Evolutionary conservation across 2,329 filamentous ascomycete genomes (phyloP).

Genomic region (Neocatenulostroma microsporum): DNA sequence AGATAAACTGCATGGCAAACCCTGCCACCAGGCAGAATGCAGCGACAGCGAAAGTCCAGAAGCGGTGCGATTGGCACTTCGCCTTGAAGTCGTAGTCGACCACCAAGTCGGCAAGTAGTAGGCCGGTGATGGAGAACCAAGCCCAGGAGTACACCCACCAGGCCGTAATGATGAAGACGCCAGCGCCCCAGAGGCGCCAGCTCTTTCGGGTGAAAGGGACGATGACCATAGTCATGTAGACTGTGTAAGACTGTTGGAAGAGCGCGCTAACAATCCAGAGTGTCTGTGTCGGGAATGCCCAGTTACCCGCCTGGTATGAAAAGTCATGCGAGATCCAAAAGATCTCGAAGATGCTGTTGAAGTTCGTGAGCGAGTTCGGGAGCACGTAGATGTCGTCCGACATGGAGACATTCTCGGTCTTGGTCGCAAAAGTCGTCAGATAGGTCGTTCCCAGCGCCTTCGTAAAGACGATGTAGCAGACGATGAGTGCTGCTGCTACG

Average conservation of each 20-base stretch:
- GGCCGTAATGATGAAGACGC: constrained; percentile 37
- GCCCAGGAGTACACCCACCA: constrained; percentile 44
- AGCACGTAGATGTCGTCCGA: constrained; percentile 29
- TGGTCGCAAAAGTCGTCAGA: constrained; percentile 29
- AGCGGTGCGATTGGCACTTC: constrained; percentile 18
- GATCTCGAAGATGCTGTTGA: constrained; percentile 41
- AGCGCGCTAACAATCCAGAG: constrained; percentile 38
- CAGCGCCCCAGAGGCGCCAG: constrained; percentile 34
- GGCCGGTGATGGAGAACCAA: constrained; percentile 39
- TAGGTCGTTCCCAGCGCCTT: constrained; percentile 19
- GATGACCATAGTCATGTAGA: constrained; percentile 42
- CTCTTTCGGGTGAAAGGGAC: constrained; percentile 35
- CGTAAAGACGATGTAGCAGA: constrained; percentile 31
- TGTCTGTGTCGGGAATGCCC: constrained; percentile 37
- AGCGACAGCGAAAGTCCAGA: constrained; percentile 30
- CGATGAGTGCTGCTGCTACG: constrained; percentile 31
- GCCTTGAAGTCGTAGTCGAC: constrained; percentile 35
- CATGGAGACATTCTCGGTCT: constrained; percentile 27
- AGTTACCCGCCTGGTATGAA: constrained; percentile 31
- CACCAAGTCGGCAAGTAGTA: constrained; percentile 35
- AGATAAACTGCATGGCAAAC: constrained; percentile 36
- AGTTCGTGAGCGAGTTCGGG: constrained; percentile 36
- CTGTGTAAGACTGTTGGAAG: constrained; percentile 41
- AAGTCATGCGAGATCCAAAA: constrained; percentile 38
- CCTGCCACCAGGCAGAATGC: constrained; percentile 29